Base-by-base conservation (phyloP, 176 grass and related monocot genomes). In the Otatea glauca region DNA sequence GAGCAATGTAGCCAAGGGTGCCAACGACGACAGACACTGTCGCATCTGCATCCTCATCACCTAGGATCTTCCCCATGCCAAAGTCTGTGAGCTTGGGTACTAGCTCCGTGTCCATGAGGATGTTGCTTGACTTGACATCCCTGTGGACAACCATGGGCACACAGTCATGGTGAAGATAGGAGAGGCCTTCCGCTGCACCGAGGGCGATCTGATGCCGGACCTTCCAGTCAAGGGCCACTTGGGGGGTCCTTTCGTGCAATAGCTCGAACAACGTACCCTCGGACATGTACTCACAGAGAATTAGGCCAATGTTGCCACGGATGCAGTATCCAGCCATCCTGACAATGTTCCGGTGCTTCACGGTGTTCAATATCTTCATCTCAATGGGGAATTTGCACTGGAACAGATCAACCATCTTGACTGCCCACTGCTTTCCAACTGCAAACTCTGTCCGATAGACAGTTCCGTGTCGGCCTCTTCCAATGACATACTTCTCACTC, bases 1-100 rank as follows among this genome's bases (percentile, higher is more conserved):
- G 92, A 79, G 92, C 89, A 63, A 94, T 91, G 88, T 94, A 94
- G 53, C 92, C 92, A 49, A 94, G 86, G 77, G 89, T 94, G 37
- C 92, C 89, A 25, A 94, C 69, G 4, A 94, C 61, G 39, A 77
- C 77, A 11, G 92, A 91, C 18, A 91, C 70, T 37, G 86, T 88
- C 41, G 74, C 80, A 62, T 72, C 60, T 13, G 23, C 61, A 70
- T 86, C 83, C 25, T 81, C 81, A 14, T 81, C 72, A 35, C 34
- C 73, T 6, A 90, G 9, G 27, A 90, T 82, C 47, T 79, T 92
- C 29, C 87, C 92, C 88, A 89, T 86, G 5, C 92, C 89, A 24
- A 94, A 94, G 67, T 94, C 89, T 17, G 84, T 53, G 13, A 94
- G 78, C 75, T 94, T 94, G 8, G 92, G 89, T 6, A 89, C 86